phyloP scores from a whole-genome alignment of 768 basidiomycete species.

The Omphalotus guepiniiformis region DNA sequence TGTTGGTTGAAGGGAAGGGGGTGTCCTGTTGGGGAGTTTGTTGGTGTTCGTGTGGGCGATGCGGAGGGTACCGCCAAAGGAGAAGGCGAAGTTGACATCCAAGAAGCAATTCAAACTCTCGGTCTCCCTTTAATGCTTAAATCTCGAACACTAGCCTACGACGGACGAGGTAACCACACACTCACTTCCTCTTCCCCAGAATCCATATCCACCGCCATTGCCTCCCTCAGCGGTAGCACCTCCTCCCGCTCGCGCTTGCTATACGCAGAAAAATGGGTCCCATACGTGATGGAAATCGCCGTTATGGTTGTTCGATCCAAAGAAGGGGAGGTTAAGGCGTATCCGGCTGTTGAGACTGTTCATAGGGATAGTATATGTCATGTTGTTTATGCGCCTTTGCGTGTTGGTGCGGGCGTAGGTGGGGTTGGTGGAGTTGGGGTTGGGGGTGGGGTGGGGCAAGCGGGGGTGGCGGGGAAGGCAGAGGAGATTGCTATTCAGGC shows the following conservation, averaged over 20 bases:
- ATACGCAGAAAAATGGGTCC: constrained; percentile 94
- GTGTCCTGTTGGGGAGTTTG: constrained; percentile 58
- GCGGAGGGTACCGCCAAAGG: constrained; percentile 43
- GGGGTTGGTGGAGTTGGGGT: constrained; percentile 38
- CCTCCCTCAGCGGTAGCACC: constrained; percentile 49
- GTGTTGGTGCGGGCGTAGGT: constrained; percentile 33
- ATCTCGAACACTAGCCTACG: constrained; percentile 91
- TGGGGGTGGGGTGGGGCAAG: constrained; percentile 10
- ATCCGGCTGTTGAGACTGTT: constrained; percentile 92
- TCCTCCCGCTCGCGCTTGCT: constrained; percentile 64
- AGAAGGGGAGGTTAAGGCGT: constrained; percentile 70
- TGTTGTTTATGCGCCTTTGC: constrained; percentile 85
- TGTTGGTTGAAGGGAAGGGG: constrained; percentile 58
- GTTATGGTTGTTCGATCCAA: constrained; percentile 92
- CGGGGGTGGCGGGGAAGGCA: constrained; percentile 54
- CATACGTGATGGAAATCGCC: constrained; percentile 85
- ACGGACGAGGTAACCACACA: constrained; percentile 90
- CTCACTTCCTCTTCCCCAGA: constrained; percentile 52
- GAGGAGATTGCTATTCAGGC: constrained; percentile 75
- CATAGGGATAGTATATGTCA: constrained; percentile 94
- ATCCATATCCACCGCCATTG: background rate
- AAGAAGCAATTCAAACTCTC: constrained; percentile 48
- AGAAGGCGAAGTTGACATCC: no score
- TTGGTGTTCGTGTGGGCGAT: constrained; percentile 57
- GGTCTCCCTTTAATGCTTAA: constrained; percentile 96